phyloP scores from a whole-genome alignment of 2,329 filamentous ascomycete genomes.

The Penicillium sp. region DNA sequence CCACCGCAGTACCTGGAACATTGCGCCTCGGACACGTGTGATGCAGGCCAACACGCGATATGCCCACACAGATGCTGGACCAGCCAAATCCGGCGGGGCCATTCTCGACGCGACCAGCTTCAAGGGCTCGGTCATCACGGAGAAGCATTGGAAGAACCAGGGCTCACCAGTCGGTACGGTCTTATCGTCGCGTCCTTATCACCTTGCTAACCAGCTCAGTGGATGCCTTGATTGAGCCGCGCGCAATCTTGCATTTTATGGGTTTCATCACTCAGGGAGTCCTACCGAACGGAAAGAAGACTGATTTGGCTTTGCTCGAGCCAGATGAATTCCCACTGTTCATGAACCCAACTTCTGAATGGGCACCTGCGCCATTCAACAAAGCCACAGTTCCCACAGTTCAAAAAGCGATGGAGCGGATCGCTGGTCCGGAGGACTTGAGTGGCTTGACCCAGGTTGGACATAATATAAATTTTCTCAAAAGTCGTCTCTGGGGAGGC shows the following conservation, averaged over 20 bases:
- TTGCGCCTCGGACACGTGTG: constrained; percentile 2
- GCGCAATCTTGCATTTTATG: constrained; percentile 4
- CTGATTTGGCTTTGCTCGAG: constrained; percentile 4
- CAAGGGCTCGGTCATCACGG: constrained; percentile 3
- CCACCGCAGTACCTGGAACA: neutral
- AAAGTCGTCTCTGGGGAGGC: constrained; percentile 7
- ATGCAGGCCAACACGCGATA: constrained; percentile 1
- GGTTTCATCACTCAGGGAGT: constrained; percentile 3
- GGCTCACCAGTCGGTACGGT: constrained; percentile 2
- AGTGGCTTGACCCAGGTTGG: constrained; percentile 5
- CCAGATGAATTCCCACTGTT: constrained; percentile 7
- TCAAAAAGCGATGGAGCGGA: constrained; percentile 2
- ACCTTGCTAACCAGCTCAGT: constrained; percentile 6
- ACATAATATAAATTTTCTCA: constrained; percentile 7
- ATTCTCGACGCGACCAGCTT: constrained; percentile 2
- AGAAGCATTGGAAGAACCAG: constrained; percentile 10
- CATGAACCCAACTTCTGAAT: constrained; percentile 7
- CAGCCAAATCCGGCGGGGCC: neutral
- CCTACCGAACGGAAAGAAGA: constrained; percentile 9
- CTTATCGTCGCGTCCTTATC: neutral
- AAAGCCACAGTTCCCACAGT: neutral
- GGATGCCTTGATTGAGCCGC: constrained; percentile 7
- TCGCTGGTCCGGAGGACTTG: neutral
- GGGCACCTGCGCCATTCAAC: constrained; percentile 13
- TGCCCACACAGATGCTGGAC: constrained; percentile 4